Conservation (phyloP, 352 stramenopile species). For the Phytophthora pisi region DNA sequence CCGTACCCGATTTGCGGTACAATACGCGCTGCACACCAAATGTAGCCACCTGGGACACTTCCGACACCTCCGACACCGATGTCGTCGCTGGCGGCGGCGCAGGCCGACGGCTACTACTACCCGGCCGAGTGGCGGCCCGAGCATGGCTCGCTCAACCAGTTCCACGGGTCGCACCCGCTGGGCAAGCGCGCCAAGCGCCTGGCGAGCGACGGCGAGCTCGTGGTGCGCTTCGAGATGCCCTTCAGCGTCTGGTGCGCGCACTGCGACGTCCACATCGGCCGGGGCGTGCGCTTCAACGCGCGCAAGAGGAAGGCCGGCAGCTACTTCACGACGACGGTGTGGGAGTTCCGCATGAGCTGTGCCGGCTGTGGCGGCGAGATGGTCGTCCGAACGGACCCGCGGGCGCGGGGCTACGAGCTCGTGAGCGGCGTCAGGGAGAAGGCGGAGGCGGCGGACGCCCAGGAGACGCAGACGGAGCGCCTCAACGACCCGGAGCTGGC, state of each 20-base stretch:
- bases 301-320: conserved; percentile 91
- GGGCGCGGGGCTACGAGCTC: conserved; percentile 89
- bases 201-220: conserved; percentile 86
- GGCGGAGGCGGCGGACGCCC: conserved; percentile 52
- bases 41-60: not conserved
- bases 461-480: conserved; percentile 48
- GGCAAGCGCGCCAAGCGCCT: conserved; percentile 71
- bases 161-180: conserved; percentile 74
- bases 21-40: not conserved
- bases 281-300: conserved; percentile 96
- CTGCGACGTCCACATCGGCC: conserved; percentile 72
- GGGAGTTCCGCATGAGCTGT: conserved; percentile 96
- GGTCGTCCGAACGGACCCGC: conserved; percentile 96
- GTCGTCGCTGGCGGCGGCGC: conserved; percentile 96
- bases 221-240: conserved; percentile 98
- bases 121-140: conserved; percentile 92
- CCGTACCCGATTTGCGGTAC: not conserved
- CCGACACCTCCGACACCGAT: conserved; percentile 58
- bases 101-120: conserved; percentile 98
- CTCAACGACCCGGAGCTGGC: conserved; percentile 64
- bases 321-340: conserved; percentile 94
- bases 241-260: conserved; percentile 94
- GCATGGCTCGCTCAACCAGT: conserved; percentile 87
- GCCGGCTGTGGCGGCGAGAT: conserved; percentile 87
- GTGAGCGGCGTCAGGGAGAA: conserved; percentile 91